phyloP scores from a whole-genome alignment of 768 basidiomycete genomes.

The Leccinum barrowsii region DNA sequence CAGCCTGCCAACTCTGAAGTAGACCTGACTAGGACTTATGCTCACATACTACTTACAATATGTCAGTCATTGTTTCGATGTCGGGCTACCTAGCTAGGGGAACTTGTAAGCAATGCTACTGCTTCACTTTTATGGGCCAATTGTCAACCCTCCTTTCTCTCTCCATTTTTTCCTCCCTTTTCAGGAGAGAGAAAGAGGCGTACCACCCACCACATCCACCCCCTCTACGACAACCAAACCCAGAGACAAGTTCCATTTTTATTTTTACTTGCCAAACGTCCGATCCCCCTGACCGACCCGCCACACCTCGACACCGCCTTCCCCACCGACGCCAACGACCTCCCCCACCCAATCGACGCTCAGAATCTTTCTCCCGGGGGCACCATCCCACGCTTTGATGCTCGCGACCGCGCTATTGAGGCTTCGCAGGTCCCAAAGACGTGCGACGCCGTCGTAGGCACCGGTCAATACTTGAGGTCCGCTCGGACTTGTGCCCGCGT shows the following conservation, averaged over 20 bases:
- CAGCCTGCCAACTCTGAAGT: neutral
- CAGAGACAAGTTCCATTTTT: neutral
- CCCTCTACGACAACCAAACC: neutral
- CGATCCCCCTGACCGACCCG: slow-evolving; percentile 38
- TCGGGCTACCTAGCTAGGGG: neutral
- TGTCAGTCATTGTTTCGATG: neutral
- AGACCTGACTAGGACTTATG: no score
- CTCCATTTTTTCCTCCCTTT: neutral
- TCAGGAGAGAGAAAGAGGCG: neutral
- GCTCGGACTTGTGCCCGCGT: neutral
- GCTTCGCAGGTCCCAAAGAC: slow-evolving; percentile 78
- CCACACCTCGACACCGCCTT: slow-evolving; percentile 67
- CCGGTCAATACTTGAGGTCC: slow-evolving; percentile 63
- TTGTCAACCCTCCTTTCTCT: neutral
- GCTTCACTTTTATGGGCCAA: neutral
- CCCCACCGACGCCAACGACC: slow-evolving; percentile 56
- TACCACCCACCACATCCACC: neutral
- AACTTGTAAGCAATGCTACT: neutral
- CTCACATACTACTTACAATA: no score
- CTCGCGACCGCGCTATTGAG: slow-evolving; percentile 59
- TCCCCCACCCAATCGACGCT: slow-evolving; percentile 56
- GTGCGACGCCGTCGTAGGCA: slow-evolving; percentile 72
- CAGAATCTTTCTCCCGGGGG: slow-evolving; percentile 48
- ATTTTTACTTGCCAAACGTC: slow-evolving; percentile 1
- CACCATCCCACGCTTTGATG: slow-evolving; percentile 57